Percentiles rank a stretch among this genome's conserved stretches.
phyloP scores from a whole-genome alignment of 129 eudicot genomes.

The Chrysanthemum lavandulifolium region DNA sequence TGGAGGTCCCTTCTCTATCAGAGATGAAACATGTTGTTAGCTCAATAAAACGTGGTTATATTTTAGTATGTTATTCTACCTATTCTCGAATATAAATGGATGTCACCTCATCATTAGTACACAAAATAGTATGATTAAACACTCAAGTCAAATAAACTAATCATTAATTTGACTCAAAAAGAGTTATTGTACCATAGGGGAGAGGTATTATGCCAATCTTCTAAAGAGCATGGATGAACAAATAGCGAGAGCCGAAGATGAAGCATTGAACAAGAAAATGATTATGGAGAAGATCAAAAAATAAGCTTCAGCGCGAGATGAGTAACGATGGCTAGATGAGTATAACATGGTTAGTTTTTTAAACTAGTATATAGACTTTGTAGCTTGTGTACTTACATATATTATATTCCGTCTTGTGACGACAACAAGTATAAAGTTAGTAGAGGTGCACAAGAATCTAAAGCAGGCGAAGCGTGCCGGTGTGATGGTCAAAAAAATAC shows the following conservation, averaged over 20 bases:
- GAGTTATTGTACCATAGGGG: constrained; percentile 41
- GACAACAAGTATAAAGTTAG: constrained; percentile 83
- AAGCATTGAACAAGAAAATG: constrained; percentile 62
- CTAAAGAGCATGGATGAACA: constrained; percentile 68
- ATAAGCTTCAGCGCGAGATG: constrained; percentile 76
- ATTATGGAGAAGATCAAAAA: constrained; percentile 88
- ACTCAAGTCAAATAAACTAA: background rate
- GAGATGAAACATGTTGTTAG: constrained; percentile 60
- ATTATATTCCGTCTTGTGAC: constrained; percentile 36
- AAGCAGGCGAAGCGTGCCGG: constrained; percentile 91
- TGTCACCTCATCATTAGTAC: too few species aligned
- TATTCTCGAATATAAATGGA: background rate
- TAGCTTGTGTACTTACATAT: background rate
- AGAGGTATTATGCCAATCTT: constrained; percentile 73
- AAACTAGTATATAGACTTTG: background rate
- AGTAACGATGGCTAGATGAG: constrained; percentile 88
- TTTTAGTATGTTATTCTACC: background rate
- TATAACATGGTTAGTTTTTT: constrained; percentile 61
- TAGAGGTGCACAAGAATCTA: constrained; percentile 88
- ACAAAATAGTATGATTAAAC: background rate
- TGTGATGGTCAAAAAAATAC: constrained; percentile 70
- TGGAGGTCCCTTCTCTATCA: constrained; percentile 73
- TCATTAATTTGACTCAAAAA: background rate
- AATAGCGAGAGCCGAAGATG: constrained; percentile 68
- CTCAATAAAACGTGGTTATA: constrained; percentile 59